A percentile compares a stretch with the other conserved stretches of the same genome.
These are phyloP conservation scores for Rhodotorula sp. DNA, from an alignment of 1,284 basidiomycete species.

Conservation along the genomic window DNA sequence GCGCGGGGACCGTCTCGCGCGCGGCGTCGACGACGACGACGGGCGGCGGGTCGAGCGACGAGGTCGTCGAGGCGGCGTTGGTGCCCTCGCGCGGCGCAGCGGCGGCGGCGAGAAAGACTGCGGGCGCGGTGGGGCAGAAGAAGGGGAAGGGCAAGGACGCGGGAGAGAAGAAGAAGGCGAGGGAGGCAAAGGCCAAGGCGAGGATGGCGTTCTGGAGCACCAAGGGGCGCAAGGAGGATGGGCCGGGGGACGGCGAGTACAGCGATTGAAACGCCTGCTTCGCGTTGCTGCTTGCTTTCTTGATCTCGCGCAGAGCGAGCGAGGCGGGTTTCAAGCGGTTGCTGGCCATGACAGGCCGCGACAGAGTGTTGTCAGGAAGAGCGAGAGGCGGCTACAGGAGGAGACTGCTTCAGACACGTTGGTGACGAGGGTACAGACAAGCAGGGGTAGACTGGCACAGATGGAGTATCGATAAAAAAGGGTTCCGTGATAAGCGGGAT, in stretches of 20 bases:
- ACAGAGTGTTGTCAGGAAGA: no score
- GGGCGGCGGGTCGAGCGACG: background rate
- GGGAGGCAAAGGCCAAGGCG: constrained; percentile 5
- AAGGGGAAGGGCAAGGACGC: background rate
- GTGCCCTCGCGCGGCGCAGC: background rate
- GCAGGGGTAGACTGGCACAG: no score
- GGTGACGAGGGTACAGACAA: no score
- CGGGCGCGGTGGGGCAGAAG: background rate
- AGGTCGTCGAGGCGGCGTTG: constrained; percentile 1
- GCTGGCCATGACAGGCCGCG: no score
- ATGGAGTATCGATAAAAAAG: no score
- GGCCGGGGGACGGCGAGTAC: background rate
- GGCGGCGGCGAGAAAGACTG: background rate
- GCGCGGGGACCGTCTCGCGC: constrained; percentile 1
- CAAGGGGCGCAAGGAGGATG: constrained; percentile 22
- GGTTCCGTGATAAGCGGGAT: no score
- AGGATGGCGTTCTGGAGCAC: constrained; percentile 18
- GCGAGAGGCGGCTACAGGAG: no score
- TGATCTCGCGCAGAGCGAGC: background rate
- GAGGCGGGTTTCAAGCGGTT: no score
- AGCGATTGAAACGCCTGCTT: background rate
- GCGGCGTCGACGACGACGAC: background rate
- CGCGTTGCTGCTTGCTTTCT: background rate
- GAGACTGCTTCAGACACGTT: no score
- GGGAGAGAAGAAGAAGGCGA: background rate